A percentile compares a stretch with the other conserved stretches of the same genome.
These are phyloP conservation scores for Alternaria ventricosa DNA, from an alignment of 2,329 filamentous ascomycete species.

Conservation along the genomic window DNA sequence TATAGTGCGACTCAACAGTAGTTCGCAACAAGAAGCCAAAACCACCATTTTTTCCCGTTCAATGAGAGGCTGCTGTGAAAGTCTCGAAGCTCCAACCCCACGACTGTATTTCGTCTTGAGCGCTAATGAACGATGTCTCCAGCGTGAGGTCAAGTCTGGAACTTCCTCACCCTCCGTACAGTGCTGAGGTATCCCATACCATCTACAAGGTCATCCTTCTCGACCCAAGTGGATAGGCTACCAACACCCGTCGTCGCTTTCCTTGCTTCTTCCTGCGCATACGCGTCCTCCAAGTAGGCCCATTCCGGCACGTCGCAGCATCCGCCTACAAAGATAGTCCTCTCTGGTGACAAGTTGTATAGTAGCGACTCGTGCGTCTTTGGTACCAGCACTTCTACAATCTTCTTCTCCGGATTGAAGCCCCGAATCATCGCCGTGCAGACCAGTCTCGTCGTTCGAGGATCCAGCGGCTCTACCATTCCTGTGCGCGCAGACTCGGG, in stretches of 20 bases:
- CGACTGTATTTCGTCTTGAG: not conserved
- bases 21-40: constrained; percentile 9
- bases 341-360: constrained; percentile 27
- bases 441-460: constrained; percentile 63
- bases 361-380: constrained; percentile 47
- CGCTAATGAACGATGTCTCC: not conserved
- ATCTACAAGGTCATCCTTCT: constrained; percentile 21
- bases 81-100: not conserved
- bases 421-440: constrained; percentile 74
- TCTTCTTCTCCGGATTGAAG: constrained; percentile 62
- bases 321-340: constrained; percentile 42
- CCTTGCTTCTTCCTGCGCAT: constrained; percentile 5
- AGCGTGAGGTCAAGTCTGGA: constrained; percentile 16
- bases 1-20: constrained; percentile 5
- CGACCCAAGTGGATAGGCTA: constrained; percentile 26
- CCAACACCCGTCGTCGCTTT: not conserved
- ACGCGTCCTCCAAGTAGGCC: constrained; percentile 44
- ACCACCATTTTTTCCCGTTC: not conserved
- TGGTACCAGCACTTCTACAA: constrained; percentile 72
- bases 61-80: not conserved
- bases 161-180: constrained; percentile 40
- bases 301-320: constrained; percentile 43
- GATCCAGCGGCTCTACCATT: constrained; percentile 60
- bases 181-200: constrained; percentile 42
- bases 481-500: constrained; percentile 54